A percentile compares a stretch with the other conserved stretches of the same genome.
These are phyloP conservation scores for Emergomyces pasteurianus DNA, from an alignment of 2,329 filamentous ascomycete genomes.

Conservation along the genomic window DNA sequence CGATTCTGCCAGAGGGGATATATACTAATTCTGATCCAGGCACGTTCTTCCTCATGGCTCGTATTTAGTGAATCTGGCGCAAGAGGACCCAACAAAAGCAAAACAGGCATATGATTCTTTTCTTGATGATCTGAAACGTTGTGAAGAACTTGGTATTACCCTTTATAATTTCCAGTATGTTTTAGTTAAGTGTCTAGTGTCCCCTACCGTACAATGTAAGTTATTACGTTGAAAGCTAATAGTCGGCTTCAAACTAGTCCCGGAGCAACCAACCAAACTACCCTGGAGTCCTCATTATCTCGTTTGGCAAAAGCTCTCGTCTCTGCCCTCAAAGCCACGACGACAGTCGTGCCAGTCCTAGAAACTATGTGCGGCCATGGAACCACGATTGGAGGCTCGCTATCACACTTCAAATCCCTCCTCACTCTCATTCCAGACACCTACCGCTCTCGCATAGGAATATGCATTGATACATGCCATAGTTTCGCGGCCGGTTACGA, in stretches of 20 bases:
- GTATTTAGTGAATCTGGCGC: slow-evolving; percentile 92
- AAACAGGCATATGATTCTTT: slow-evolving; percentile 78
- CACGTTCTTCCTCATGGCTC: slow-evolving; percentile 86
- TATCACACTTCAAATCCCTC: slow-evolving; percentile 77
- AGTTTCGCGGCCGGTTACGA: slow-evolving; percentile 92
- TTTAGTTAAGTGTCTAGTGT: not conserved
- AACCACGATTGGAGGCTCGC: slow-evolving; percentile 73
- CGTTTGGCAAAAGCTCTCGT: slow-evolving; percentile 78
- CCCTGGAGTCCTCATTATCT: slow-evolving; percentile 56
- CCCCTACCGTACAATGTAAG: not conserved
- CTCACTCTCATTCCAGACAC: slow-evolving; percentile 59
- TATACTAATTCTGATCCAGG: slow-evolving; percentile 18
- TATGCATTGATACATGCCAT: slow-evolving; percentile 96
- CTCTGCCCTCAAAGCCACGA: slow-evolving; percentile 63
- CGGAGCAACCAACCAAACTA: slow-evolving; percentile 61
- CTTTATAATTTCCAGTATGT: slow-evolving; percentile 89
- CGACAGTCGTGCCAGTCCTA: slow-evolving; percentile 65
- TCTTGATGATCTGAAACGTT: slow-evolving; percentile 74
- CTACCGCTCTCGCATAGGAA: slow-evolving; percentile 73
- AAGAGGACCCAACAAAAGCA: slow-evolving; percentile 66
- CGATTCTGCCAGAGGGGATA: not conserved
- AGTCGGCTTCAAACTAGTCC: slow-evolving; percentile 37
- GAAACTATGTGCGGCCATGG: slow-evolving; percentile 93
- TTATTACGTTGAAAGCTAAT: not conserved
- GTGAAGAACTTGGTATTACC: slow-evolving; percentile 70